Evolutionary conservation across 129 eudicot genomes (phyloP), one percentile per base, ranked within the genome.

Genomic region (Flaveria linearis): DNA sequence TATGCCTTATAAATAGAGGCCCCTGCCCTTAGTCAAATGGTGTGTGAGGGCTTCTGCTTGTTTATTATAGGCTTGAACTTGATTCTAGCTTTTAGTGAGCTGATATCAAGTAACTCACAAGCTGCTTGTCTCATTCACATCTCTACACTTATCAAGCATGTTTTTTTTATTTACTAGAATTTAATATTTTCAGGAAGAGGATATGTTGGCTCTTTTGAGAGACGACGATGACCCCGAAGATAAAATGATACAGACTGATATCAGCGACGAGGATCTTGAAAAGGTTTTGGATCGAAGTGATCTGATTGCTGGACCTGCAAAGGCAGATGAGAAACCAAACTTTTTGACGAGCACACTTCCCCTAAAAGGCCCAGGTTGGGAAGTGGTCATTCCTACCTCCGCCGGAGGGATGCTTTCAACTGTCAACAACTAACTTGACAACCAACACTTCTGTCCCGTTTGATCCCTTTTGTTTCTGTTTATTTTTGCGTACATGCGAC

Each of bases 341-440:
- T 73, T 69, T 17, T 49, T 65, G 51, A 49, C 70, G 7, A 78
- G 79, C 46, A 72, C 51, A 10, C 69, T 87, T 80, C 99, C 99
- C 12, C 91, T 87, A 0, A 89, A 95, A 77, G 99, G 99, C 9
- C 97, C 99, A 47, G 99, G 99, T n/a, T 95, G 99, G 99, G 99
- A 95, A 79, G 99, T 91, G 68, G 92, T 95, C 20, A 56, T 95
- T 6, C 99, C 97, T 56, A 89, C 87, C 17, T 86, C 96, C 2
- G 76, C 88, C 17, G 97, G 99, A 22, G 97, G 99, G 69, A 80
- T 95, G 88, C 93, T 95, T n/a, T 91, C 96, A 43, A 89, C 96
- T 57, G 89, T 95, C 49, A 91, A 83, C 90, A 89, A 89, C 73
- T 91, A 81, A 36, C 62, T 50, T 16, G 26, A 69, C 9, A 71